Conservation (phyloP, 1,284 basidiomycete species). For the Ustilago nuda region DNA sequence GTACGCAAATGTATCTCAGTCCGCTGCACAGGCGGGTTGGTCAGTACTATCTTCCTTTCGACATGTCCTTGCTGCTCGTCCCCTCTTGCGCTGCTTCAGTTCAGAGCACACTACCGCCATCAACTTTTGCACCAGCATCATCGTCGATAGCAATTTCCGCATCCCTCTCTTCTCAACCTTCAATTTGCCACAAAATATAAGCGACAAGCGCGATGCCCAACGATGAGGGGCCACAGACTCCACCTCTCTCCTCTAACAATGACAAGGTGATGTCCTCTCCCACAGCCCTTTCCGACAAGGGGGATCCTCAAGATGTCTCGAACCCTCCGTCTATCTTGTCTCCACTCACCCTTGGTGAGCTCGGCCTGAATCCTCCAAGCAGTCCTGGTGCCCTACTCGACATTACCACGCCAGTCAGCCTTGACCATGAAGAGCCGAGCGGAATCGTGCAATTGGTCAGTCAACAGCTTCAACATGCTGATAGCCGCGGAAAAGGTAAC, state of each 20-base stretch:
- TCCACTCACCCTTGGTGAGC: conserved; percentile 31
- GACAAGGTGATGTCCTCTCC: neutral
- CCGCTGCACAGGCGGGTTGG: neutral
- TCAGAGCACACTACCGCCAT: neutral
- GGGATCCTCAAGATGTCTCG: neutral
- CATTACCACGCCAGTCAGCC: conserved; percentile 17
- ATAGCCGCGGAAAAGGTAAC: neutral
- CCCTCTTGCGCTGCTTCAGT: neutral
- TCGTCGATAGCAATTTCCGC: neutral
- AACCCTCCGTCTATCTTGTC: conserved; percentile 4
- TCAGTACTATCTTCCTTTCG: neutral
- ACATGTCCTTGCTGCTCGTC: neutral
- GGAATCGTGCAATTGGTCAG: neutral
- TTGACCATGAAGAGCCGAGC: neutral
- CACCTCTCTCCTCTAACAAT: neutral
- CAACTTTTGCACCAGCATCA: neutral
- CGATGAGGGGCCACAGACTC: conserved; percentile 6
- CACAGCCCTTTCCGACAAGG: neutral
- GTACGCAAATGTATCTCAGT: neutral
- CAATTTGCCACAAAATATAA: neutral
- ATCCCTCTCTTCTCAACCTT: neutral
- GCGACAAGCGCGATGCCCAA: neutral
- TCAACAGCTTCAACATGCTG: neutral
- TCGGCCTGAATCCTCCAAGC: conserved; percentile 28
- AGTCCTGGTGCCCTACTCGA: conserved; percentile 36